Base-by-base conservation (phyloP, 331 rosid species). In the Stylosanthes scabra region DNA sequence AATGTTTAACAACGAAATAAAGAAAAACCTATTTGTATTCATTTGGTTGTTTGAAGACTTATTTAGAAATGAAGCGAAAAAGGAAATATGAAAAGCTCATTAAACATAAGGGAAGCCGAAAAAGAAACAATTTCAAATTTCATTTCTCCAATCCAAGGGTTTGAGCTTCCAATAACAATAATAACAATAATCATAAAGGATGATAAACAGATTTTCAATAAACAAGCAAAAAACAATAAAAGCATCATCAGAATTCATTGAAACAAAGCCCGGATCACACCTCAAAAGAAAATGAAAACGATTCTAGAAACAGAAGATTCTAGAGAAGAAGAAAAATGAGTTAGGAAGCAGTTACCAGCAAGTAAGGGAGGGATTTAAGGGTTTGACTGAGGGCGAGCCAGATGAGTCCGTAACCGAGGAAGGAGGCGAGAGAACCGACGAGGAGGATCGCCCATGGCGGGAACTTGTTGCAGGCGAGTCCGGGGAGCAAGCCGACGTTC, bases 381-480 rank as follows among this genome's bases (percentile, higher is more conserved):
- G 86, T 84, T 3, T 78, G 20, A 15, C 79, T 73, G 8, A 92
- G 31, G 34, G 92, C 80, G 28, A 92, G 96, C 83, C 84, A 92
- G 6, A 92, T 73, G 14, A 85, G 44, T 8, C 93, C 96, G 49
- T 88, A 92, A 9, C 97, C 97, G 7, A 81, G 1, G 29, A 88
- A 89, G 71, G 93, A 88, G 39, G 84, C 79, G 3, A 88, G 6
- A 55, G 87, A 81, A 0, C 97, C 97, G 10, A 89, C 59, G 57
- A 40, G 28, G 13, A 92, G 90, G 14, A 89, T 66, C 0, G 88
- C 14, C 97, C 92, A 92, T 13, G 96, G 96, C 0, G 97, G 90
- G 66, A 92, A 76, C 86, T 74, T 92, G 80, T 92, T 90, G 78
- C 86, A 89, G 45, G 86, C 96, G 46, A 92, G 29, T 9, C 97